These are phyloP conservation scores for Gloeostereum incarnatum DNA, from an alignment of 768 basidiomycete species.

Conservation along the genomic window DNA sequence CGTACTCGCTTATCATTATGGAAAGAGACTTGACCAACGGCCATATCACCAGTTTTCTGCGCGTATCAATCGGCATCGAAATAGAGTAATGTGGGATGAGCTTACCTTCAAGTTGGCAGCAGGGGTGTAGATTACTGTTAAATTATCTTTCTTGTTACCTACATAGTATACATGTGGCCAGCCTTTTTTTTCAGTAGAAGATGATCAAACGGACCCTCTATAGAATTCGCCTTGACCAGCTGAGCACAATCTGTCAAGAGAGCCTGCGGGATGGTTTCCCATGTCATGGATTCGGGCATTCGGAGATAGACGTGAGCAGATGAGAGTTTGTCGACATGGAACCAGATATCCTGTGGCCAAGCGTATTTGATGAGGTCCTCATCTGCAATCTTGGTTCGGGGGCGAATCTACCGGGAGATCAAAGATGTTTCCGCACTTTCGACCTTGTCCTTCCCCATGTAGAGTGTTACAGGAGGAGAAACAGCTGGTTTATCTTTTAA, in stretches of 20 bases:
- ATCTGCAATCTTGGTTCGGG: conserved; percentile 37
- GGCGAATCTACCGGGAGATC: background rate
- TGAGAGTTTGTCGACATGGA: conserved; percentile 96
- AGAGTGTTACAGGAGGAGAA: conserved; percentile 61
- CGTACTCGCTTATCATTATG: conserved; percentile 80
- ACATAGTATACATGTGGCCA: background rate
- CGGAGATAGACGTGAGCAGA: conserved; percentile 97
- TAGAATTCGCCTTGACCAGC: conserved; percentile 95
- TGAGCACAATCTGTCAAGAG: conserved; percentile 85
- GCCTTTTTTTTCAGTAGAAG: background rate
- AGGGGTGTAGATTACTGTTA: conserved; percentile 92
- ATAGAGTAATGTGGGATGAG: background rate
- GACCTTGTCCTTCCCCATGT: conserved; percentile 97
- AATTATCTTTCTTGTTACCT: conserved; percentile 95
- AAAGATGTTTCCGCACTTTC: conserved; percentile 58
- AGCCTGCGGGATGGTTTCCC: conserved; percentile 80
- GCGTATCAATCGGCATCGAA: background rate
- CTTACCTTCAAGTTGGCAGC: conserved; percentile 84
- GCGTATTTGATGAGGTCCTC: conserved; percentile 93
- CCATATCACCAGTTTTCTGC: conserved; percentile 98
- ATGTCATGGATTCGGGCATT: conserved; percentile 69
- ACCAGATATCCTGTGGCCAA: conserved; percentile 85
- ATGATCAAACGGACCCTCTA: conserved; percentile 54
- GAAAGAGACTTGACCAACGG: conserved; percentile 92
- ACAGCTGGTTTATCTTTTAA: conserved; percentile 28